phyloP scores from a whole-genome alignment of 2,329 filamentous ascomycete genomes.

The Fusarium succisae region DNA sequence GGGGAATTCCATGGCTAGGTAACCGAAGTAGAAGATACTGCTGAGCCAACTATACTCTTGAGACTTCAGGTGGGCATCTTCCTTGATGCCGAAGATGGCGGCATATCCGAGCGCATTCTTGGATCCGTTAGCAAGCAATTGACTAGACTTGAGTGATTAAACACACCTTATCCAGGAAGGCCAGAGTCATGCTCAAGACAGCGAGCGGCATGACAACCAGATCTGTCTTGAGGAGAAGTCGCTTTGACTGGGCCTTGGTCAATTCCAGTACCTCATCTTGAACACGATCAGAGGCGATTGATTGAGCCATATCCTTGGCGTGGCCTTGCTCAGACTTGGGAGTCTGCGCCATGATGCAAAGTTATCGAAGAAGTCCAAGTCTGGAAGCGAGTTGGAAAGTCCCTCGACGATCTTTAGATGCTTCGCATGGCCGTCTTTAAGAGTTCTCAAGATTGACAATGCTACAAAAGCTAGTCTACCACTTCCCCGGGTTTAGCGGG shows the following conservation, averaged over 20 bases:
- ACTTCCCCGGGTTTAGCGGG: slow-evolving; percentile 1
- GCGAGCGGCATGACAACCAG: slow-evolving; percentile 17
- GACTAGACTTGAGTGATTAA: fast-evolving
- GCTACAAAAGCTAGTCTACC: background rate
- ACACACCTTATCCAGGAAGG: slow-evolving; percentile 10
- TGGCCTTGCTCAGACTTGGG: background rate
- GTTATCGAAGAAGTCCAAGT: background rate
- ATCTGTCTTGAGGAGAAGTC: slow-evolving; percentile 5
- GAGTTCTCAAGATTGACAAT: no score
- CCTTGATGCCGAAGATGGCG: slow-evolving; percentile 34
- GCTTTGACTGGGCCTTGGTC: background rate
- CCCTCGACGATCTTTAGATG: background rate
- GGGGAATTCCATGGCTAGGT: slow-evolving; percentile 60
- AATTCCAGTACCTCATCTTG: background rate
- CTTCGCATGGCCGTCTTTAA: background rate
- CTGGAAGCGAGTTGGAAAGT: background rate
- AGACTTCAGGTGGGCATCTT: slow-evolving; percentile 42
- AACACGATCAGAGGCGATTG: background rate
- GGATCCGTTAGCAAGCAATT: background rate
- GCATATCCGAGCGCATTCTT: slow-evolving; percentile 10
- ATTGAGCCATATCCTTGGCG: slow-evolving; percentile 1
- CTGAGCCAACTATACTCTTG: slow-evolving; percentile 72
- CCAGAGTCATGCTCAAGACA: background rate
- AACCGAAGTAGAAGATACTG: slow-evolving; percentile 54
- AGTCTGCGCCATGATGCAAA: background rate